Base-by-base conservation (phyloP, 495 filamentous ascomycete genomes). In the Cryomyces minteri region DNA sequence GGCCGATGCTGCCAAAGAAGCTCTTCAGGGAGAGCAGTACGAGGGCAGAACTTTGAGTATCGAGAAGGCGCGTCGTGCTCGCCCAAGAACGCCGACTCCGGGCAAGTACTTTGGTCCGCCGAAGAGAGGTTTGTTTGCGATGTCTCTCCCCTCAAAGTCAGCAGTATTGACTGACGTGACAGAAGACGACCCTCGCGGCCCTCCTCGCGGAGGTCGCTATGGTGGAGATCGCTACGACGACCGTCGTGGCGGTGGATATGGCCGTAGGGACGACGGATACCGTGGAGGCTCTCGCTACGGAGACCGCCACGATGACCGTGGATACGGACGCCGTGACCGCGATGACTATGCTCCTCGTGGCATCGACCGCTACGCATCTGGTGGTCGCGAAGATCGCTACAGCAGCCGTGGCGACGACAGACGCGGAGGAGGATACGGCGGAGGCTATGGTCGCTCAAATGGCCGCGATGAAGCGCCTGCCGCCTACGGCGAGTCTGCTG, bases 101-200 rank as follows among this genome's bases (percentile, higher is more conserved):
- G 90, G 90, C 66, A 95, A 96, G 66, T 99, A 99, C 76, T 95
- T 93, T 60, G 90, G 90, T 43, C 92, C 92, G 43, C 90, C 92
- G 47, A 96, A 99, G 79, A 72, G 92, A 69, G 90, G 90, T 94
- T 36, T 30, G 43, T 46, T 49, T 25, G 18, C 18, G 18, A 25
- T 25, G 18, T 25, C 18, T 25, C 18, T 25, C 18, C 18, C 29
- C 49, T 46, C 18, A 25, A 25, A 25, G 18, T 25, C 18, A 2
- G 18, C 18, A 25, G 18, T 25, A 25, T 25, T 25, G 18, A 47
- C 33, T 11, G 48, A 45, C 1, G 10, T 31, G 8, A 39, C 36
- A 58, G 48, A 55, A 69, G 77, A 82, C 55, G 77, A 81, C 50
- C 65, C 68, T 54, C 74, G 73, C 60, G 68, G 69, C 38, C 67